Evolutionary conservation across 176 grass and related monocot genomes (phyloP).

Genomic region (Aegilops speltoides): DNA sequence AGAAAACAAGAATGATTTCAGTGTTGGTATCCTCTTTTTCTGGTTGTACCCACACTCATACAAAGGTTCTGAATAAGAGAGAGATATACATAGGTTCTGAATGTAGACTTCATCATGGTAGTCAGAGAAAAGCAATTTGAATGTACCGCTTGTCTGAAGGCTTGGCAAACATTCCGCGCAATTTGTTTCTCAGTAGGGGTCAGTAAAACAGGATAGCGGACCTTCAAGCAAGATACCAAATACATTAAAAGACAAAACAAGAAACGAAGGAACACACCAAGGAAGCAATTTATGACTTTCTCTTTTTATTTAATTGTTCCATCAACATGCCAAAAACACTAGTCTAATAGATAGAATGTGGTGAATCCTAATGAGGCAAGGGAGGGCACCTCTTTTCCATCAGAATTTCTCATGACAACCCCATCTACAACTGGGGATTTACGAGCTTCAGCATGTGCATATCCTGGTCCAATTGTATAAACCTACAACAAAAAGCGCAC

Average conservation of each 20-base stretch:
- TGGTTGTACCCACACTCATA: not conserved
- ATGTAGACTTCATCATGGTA: slow-evolving; percentile 13
- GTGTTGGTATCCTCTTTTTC: slow-evolving; percentile 5
- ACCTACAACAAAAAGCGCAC: slow-evolving; percentile 51
- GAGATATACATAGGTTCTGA: not conserved
- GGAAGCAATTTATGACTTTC: too few relatives aligned
- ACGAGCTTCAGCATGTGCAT: slow-evolving; percentile 96
- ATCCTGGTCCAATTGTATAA: slow-evolving; percentile 87
- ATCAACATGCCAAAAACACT: slow-evolving; percentile 7
- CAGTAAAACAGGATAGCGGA: slow-evolving; percentile 91
- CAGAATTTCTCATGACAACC: slow-evolving; percentile 93
- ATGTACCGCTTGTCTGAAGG: slow-evolving; percentile 90
- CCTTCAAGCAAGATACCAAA: slow-evolving; percentile 53
- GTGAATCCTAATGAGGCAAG: slow-evolving; percentile 1
- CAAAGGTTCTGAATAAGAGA: too few relatives aligned
- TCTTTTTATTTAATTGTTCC: not conserved
- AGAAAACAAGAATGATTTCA: slow-evolving; percentile 3
- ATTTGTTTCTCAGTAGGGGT: slow-evolving; percentile 95
- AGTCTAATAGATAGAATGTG: not conserved
- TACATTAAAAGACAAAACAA: slow-evolving; percentile 13
- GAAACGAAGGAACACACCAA: not conserved
- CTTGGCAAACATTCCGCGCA: slow-evolving; percentile 79
- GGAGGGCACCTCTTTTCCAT: slow-evolving; percentile 87
- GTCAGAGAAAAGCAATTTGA: not conserved
- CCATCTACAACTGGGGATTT: slow-evolving; percentile 98